Evolutionary conservation across 176 grass and related monocot species (phyloP).

Genomic region (Melocanna baccifera): DNA sequence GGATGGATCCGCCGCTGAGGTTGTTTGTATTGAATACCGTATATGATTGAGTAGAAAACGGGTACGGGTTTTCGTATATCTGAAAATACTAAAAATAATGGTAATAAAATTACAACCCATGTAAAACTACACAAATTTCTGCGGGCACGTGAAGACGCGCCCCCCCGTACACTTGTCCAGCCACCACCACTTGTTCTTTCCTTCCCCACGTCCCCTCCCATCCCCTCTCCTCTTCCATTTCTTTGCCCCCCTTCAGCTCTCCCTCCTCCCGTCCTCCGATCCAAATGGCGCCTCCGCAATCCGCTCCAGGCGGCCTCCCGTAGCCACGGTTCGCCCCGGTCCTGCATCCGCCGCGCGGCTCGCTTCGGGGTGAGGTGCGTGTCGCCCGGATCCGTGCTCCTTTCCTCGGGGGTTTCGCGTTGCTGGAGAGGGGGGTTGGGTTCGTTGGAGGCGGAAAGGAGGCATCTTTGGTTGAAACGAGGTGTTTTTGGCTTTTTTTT

Average conservation of each 20-base stretch:
- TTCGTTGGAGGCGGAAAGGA: background rate
- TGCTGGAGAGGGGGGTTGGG: background rate
- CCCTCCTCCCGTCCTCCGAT: background rate
- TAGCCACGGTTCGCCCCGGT: background rate
- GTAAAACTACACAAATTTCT: background rate
- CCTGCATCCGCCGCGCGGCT: background rate
- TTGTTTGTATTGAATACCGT: no score
- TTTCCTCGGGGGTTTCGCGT: background rate
- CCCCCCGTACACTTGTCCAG: conserved; percentile 1
- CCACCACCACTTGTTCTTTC: conserved; percentile 48
- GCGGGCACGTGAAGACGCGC: conserved; percentile 32
- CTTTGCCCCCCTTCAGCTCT: background rate
- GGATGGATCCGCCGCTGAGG: no score
- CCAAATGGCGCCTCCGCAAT: conserved; percentile 27
- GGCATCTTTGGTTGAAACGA: background rate
- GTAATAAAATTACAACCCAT: no score
- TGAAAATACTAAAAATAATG: no score
- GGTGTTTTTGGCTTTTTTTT: background rate
- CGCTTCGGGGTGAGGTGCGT: conserved; percentile 32
- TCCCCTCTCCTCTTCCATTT: background rate
- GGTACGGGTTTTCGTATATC: no score
- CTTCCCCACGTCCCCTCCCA: background rate
- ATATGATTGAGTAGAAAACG: no score
- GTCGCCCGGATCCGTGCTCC: conserved; percentile 23
- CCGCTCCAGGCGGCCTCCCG: background rate